Conservation (phyloP, 177 flowering plant genomes). For the Vitis hybrid region DNA sequence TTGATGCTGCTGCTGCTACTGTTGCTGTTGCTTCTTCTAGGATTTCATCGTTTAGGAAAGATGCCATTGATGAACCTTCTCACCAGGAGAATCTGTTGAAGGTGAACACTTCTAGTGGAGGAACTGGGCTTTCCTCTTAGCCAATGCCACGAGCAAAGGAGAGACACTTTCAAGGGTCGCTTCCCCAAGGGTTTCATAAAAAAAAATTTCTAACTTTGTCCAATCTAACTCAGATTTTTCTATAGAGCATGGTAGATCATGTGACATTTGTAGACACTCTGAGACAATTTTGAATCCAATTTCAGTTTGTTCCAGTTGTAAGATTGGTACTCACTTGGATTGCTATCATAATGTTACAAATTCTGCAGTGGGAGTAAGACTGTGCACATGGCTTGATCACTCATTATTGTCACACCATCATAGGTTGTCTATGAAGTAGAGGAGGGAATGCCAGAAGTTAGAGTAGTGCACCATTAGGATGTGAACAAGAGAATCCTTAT, state of each 20-base stretch:
- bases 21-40: constrained; percentile 72
- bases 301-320: no score
- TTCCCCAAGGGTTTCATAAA: no score
- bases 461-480: constrained; percentile 35
- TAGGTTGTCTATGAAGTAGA: no score
- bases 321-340: constrained; percentile 81
- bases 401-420: no score
- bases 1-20: constrained; percentile 84
- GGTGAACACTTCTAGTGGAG: constrained; percentile 38
- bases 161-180: no score
- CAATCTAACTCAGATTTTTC: no score
- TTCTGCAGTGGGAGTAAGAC: constrained; percentile 16
- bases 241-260: no score
- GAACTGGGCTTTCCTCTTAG: constrained; percentile 49
- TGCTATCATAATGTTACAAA: constrained; percentile 76
- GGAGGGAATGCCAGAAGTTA: constrained; percentile 24
- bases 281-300: no score
- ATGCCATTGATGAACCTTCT: constrained; percentile 61
- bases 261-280: no score
- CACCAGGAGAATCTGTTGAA: constrained; percentile 47
- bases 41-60: constrained; percentile 78
- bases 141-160: constrained; percentile 58
- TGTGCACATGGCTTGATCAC: no score
- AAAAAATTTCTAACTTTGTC: no score
- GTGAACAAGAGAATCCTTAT: constrained; percentile 52